Conservation (phyloP, 1,284 basidiomycete genomes). For the Fomes fomentarius region DNA sequence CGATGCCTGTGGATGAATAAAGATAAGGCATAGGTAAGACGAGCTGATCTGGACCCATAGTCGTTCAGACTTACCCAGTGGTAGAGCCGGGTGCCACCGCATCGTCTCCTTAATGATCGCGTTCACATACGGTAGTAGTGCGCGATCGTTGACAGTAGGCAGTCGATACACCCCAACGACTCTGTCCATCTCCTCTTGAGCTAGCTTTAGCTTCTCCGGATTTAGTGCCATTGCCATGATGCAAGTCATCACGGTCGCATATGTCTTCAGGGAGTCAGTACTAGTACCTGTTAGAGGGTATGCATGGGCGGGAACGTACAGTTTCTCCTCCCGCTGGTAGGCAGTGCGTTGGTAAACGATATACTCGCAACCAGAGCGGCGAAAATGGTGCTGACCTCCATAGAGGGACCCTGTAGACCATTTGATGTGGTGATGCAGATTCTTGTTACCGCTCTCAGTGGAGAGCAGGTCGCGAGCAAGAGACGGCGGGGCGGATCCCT, state of each 20-base stretch:
- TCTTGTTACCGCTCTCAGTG: neutral
- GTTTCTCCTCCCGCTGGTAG: slow-evolving; percentile 23
- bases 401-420: slow-evolving; percentile 29
- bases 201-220: slow-evolving; percentile 35
- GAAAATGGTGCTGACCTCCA: slow-evolving; percentile 22
- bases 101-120: slow-evolving; percentile 37
- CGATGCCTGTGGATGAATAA: slow-evolving; percentile 8
- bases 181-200: slow-evolving; percentile 40
- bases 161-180: slow-evolving; percentile 36
- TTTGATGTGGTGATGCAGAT: slow-evolving; percentile 18
- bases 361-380: too few relatives aligned
- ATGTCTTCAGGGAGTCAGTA: slow-evolving; percentile 15
- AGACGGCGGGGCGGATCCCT: slow-evolving; percentile 19
- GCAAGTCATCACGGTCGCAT: slow-evolving; percentile 21
- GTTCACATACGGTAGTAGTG: slow-evolving; percentile 33
- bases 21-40: neutral
- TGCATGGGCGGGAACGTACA: slow-evolving; percentile 4
- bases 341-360: too few relatives aligned
- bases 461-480: slow-evolving; percentile 16
- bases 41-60: neutral
- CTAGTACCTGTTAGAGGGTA: too few relatives aligned
- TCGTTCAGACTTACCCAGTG: slow-evolving; percentile 9
- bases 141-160: slow-evolving; percentile 33
- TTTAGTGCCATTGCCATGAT: slow-evolving; percentile 31
- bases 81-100: slow-evolving; percentile 32